These are phyloP conservation scores for Ceratobasidium sp. DNA, from an alignment of 1,284 basidiomycete species.

Conservation along the genomic window DNA sequence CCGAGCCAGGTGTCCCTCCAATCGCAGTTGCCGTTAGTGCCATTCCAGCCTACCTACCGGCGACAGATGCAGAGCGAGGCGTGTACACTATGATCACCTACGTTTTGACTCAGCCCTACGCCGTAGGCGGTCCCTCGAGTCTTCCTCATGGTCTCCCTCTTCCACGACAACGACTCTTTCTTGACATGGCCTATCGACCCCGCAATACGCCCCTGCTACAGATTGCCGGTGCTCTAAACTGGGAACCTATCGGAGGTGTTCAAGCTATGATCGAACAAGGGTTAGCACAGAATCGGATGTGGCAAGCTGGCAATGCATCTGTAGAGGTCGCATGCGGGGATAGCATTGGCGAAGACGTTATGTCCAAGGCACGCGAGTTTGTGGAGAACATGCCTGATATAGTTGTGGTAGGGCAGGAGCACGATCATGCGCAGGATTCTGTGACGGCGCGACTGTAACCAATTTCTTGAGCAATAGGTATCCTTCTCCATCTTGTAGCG, in stretches of 20 bases:
- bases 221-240: constrained; percentile 51
- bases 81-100: constrained; percentile 39
- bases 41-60: constrained; percentile 45
- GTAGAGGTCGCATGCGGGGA: constrained; percentile 34
- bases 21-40: constrained; percentile 45
- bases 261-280: constrained; percentile 59
- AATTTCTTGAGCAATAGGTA: background rate
- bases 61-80: constrained; percentile 41
- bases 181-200: constrained; percentile 59
- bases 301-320: constrained; percentile 42
- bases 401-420: constrained; percentile 39
- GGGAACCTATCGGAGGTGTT: constrained; percentile 54
- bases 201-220: constrained; percentile 55
- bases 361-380: constrained; percentile 34
- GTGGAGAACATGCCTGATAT: constrained; percentile 44
- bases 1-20: constrained; percentile 24
- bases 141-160: constrained; percentile 49
- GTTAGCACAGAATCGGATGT: constrained; percentile 56
- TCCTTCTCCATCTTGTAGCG: too few species aligned
- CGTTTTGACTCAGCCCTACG: constrained; percentile 27
- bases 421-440: constrained; percentile 41
- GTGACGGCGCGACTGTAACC: constrained; percentile 1
- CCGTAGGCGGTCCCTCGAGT: constrained; percentile 20
- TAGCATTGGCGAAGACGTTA: constrained; percentile 19
- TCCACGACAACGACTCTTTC: constrained; percentile 53